These are phyloP conservation scores for Teratosphaeria nubilosa DNA, from an alignment of 2,329 filamentous ascomycete genomes.

Conservation along the genomic window DNA sequence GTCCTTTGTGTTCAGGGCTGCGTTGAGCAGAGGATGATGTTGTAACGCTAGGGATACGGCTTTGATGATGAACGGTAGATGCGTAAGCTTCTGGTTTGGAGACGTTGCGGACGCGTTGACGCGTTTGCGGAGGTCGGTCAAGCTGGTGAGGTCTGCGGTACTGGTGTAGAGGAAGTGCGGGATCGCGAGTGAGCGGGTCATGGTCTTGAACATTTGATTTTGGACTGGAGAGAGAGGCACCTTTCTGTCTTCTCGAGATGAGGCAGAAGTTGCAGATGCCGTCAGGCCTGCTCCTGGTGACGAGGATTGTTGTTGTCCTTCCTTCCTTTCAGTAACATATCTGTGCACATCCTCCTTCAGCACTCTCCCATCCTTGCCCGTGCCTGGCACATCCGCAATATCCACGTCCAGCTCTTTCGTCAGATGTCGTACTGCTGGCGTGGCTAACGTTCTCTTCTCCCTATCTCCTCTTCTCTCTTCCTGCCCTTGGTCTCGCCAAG, in stretches of 20 bases:
- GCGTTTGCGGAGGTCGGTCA: constrained; percentile 61
- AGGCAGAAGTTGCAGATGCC: constrained; percentile 18
- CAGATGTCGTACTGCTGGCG: constrained; percentile 82
- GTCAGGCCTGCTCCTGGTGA: constrained; percentile 8
- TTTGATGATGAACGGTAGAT: constrained; percentile 92
- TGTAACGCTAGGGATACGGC: constrained; percentile 77
- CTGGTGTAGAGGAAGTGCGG: constrained; percentile 95
- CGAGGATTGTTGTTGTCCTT: constrained; percentile 16
- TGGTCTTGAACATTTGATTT: constrained; percentile 90
- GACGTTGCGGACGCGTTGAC: constrained; percentile 52
- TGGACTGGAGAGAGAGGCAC: constrained; percentile 69
- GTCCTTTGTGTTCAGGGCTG: constrained; percentile 59
- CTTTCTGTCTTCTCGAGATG: constrained; percentile 49
- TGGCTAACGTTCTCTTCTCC: constrained; percentile 68
- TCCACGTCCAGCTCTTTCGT: constrained; percentile 69
- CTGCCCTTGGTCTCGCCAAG: neutral
- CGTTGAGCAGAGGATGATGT: constrained; percentile 78
- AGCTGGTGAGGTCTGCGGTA: constrained; percentile 69
- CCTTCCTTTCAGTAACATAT: constrained; percentile 26
- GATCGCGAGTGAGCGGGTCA: constrained; percentile 84
- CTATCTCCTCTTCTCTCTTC: constrained; percentile 1
- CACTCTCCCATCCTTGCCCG: constrained; percentile 82
- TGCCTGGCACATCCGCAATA: constrained; percentile 69
- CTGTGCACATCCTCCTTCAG: constrained; percentile 79
- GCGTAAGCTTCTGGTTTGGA: constrained; percentile 60